Base-by-base conservation (phyloP, 169 alveolate genomes). In the Amoebophrya sp. region DNA sequence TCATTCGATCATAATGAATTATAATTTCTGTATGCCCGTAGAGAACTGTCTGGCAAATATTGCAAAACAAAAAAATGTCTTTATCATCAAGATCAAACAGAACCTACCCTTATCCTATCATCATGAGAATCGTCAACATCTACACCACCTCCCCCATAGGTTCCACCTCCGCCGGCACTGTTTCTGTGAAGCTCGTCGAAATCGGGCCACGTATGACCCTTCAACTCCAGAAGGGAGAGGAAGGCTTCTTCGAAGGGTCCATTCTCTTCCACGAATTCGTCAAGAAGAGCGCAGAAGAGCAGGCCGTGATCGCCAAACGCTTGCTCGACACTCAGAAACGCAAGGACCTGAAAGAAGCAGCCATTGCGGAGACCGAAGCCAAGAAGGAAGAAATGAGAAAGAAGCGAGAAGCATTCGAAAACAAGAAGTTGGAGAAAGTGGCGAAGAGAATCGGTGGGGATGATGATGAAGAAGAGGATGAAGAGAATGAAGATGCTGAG, bases 121-220 rank as follows among this genome's bases (percentile, higher is more conserved):
- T n/a, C n/a, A n/a, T n/a, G n/a, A n/a, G n/a, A n/a, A n/a, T n/a
- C n/a, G n/a, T n/a, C n/a, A n/a, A n/a, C n/a, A n/a, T n/a, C n/a
- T n/a, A n/a, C n/a, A n/a, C n/a, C n/a, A n/a, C n/a, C n/a, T n/a
- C n/a, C n/a, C n/a, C n/a, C n/a, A n/a, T n/a, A n/a, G n/a, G n/a
- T n/a, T n/a, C n/a, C n/a, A n/a, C n/a, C n/a, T n/a, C n/a, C n/a
- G n/a, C n/a, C n/a, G n/a, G n/a, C n/a, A n/a, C 65, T 18, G 65
- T 47, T 6, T 6, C 65, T 6, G 65, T 47, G 65, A 65, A 65
- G 26, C 83, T 65, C 38, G 83, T 65, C 2, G 83, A 65, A 36
- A 65, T 65, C 33, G 83, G 83, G 12, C 83, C 83, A 36, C 83
- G 83, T 6, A 65, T 65, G 83, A 65, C 83, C 33, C 83, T 65